These are phyloP conservation scores for Vaccinium myrtillus DNA, from an alignment of 148 eudicot genomes.

Conservation along the genomic window DNA sequence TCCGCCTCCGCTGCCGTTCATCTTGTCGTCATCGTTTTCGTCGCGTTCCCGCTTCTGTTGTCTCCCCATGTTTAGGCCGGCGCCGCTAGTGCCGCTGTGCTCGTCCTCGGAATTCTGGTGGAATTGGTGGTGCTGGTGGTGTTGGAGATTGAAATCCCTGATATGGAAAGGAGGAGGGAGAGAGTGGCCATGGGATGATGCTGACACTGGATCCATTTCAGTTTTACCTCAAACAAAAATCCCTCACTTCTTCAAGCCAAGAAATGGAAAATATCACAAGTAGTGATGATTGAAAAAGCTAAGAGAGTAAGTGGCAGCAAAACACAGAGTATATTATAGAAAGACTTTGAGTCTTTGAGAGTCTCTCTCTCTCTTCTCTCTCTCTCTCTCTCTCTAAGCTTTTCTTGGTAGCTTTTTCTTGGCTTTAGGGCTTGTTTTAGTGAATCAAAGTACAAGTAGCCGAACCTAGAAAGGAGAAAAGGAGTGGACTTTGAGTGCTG, in stretches of 20 bases:
- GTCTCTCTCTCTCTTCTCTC: background rate
- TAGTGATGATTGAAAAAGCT: conserved; percentile 11
- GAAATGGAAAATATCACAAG: background rate
- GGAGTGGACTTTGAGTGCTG: conserved; percentile 22
- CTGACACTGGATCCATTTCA: conserved; percentile 30
- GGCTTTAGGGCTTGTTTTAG: conserved; percentile 5
- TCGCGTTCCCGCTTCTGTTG: conserved; percentile 42
- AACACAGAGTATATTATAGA: background rate
- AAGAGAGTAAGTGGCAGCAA: background rate
- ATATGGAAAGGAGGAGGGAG: conserved; percentile 55
- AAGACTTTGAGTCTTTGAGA: conserved; percentile 10
- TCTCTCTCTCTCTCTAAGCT: conserved; percentile 10
- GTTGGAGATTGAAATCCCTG: conserved; percentile 46
- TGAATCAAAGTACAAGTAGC: conserved; percentile 15
- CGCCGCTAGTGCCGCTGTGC: conserved; percentile 50
- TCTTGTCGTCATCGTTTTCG: conserved; percentile 25
- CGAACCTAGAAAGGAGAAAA: conserved; percentile 15
- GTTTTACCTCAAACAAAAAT: background rate
- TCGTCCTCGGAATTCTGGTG: conserved; percentile 55
- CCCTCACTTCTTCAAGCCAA: background rate
- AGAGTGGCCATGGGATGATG: conserved; percentile 28
- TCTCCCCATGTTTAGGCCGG: conserved; percentile 30
- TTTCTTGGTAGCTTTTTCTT: too few species aligned
- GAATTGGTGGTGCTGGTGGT: conserved; percentile 19
- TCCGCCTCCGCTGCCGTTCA: conserved; percentile 24